Conservation (phyloP, 495 filamentous ascomycete genomes). For the Pseudomonodictys pantanalensis region DNA sequence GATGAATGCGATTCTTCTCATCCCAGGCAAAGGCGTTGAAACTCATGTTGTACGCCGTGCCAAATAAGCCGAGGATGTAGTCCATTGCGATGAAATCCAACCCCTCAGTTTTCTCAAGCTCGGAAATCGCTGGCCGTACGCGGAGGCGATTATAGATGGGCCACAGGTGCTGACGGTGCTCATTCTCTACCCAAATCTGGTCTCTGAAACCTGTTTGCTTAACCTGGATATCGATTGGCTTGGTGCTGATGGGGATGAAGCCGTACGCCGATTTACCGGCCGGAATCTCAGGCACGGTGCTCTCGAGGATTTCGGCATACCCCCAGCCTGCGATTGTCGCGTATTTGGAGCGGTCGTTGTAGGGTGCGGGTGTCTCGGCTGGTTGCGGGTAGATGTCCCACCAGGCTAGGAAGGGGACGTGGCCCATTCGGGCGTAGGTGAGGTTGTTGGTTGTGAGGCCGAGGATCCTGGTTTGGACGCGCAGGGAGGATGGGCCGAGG, state of each 20-base stretch:
- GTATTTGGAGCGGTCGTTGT: conserved; percentile 49
- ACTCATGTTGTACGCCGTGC: conserved; percentile 50
- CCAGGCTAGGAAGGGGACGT: conserved; percentile 51
- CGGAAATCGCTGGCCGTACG: conserved; percentile 27
- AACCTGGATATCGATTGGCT: conserved; percentile 36
- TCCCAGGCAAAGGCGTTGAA: conserved; percentile 46
- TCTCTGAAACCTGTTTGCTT: conserved; percentile 27
- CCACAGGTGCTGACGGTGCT: conserved; percentile 47
- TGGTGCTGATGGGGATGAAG: conserved; percentile 42
- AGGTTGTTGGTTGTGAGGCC: conserved; percentile 57
- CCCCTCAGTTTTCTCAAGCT: conserved; percentile 12
- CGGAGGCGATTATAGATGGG: conserved; percentile 55
- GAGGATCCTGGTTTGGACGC: conserved; percentile 47
- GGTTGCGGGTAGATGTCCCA: conserved; percentile 48
- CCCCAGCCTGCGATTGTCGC: conserved; percentile 59
- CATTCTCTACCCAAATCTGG: conserved; percentile 46
- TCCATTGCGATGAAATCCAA: conserved; percentile 42
- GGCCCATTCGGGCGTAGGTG: conserved; percentile 51
- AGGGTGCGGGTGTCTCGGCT: conserved; percentile 47
- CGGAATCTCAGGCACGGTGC: conserved; percentile 39
- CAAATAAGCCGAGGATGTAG: conserved; percentile 45
- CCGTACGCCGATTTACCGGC: conserved; percentile 40
- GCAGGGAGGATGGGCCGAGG: conserved; percentile 37
- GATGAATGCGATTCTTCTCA: conserved; percentile 42
- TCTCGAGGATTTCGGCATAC: conserved; percentile 51